Conservation (phyloP, 768 basidiomycete genomes). For the Tylopilus sp. region DNA sequence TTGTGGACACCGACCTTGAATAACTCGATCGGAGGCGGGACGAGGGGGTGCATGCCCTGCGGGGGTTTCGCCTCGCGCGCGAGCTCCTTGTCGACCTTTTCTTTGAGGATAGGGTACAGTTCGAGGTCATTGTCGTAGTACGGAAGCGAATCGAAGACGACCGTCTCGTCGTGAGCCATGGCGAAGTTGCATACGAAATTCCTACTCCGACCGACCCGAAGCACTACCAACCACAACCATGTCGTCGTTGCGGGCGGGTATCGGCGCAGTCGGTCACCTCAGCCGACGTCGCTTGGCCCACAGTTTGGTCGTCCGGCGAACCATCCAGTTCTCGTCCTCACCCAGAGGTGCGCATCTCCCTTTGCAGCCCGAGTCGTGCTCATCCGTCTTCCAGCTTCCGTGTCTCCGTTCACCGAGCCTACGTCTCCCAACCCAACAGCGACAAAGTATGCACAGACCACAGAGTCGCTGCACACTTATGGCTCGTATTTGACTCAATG, state of each 20-base stretch:
- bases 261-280: constrained; percentile 40
- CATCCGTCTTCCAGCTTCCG: constrained; percentile 44
- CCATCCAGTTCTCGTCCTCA: constrained; percentile 46
- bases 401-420: constrained; percentile 82
- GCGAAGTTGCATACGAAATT: constrained; percentile 16
- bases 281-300: constrained; percentile 31
- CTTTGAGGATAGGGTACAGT: constrained; percentile 62
- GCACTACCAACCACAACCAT: constrained; percentile 15
- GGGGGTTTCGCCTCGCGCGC: constrained; percentile 66
- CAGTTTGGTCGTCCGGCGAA: constrained; percentile 33
- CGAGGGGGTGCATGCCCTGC: constrained; percentile 60
- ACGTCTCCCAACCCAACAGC: constrained; percentile 86
- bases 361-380: constrained; percentile 1
- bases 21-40: constrained; percentile 61
- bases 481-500: constrained; percentile 92
- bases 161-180: constrained; percentile 27
- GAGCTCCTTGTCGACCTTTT: constrained; percentile 75
- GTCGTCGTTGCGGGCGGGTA: constrained; percentile 41
- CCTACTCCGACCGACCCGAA: constrained; percentile 25
- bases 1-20: constrained; percentile 55
- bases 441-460: constrained; percentile 65
- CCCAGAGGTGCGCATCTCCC: constrained; percentile 42
- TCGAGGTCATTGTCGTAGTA: constrained; percentile 95
- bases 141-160: constrained; percentile 80
- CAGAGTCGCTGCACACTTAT: constrained; percentile 82